Conservation (phyloP, 1,284 basidiomycete genomes). For the Ceratobasidium sp. region DNA sequence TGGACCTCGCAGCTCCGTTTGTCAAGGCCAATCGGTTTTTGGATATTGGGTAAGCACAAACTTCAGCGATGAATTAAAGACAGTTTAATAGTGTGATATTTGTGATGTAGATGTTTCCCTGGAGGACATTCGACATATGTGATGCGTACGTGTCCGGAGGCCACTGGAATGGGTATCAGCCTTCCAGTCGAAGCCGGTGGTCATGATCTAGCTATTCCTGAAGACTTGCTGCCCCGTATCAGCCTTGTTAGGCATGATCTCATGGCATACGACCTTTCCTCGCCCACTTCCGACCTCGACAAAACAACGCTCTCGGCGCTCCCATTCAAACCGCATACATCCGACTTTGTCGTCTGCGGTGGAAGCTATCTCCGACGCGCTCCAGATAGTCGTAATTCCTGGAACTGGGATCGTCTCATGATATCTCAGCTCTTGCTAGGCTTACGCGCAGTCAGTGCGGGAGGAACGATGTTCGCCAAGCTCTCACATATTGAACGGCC, state of each 20-base stretch:
- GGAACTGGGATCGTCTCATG: too few relatives aligned
- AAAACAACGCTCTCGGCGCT: too few relatives aligned
- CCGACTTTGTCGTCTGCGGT: too few relatives aligned
- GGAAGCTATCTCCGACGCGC: too few relatives aligned
- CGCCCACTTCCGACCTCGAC: background rate
- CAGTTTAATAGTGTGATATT: too few relatives aligned
- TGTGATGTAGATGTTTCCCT: conserved; percentile 28
- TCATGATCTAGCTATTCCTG: conserved; percentile 8
- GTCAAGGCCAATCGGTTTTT: conserved; percentile 22
- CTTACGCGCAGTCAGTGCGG: too few relatives aligned
- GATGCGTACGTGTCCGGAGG: conserved; percentile 9
- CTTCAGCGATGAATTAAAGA: too few relatives aligned
- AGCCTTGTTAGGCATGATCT: conserved; percentile 26
- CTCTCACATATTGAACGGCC: too few relatives aligned
- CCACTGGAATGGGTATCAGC: conserved; percentile 40
- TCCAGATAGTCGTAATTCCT: too few relatives aligned
- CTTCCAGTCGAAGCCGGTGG: conserved; percentile 36
- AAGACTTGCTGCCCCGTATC: background rate
- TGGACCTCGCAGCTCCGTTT: conserved; percentile 16
- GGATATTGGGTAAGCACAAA: conserved; percentile 26
- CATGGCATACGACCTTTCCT: conserved; percentile 37
- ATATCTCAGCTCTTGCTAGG: too few relatives aligned
- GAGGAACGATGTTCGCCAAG: too few relatives aligned
- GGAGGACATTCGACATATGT: conserved; percentile 40
- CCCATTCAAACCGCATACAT: too few relatives aligned